Base-by-base conservation (phyloP, 202 grass and related monocot species). In the Carex sylvatica region DNA sequence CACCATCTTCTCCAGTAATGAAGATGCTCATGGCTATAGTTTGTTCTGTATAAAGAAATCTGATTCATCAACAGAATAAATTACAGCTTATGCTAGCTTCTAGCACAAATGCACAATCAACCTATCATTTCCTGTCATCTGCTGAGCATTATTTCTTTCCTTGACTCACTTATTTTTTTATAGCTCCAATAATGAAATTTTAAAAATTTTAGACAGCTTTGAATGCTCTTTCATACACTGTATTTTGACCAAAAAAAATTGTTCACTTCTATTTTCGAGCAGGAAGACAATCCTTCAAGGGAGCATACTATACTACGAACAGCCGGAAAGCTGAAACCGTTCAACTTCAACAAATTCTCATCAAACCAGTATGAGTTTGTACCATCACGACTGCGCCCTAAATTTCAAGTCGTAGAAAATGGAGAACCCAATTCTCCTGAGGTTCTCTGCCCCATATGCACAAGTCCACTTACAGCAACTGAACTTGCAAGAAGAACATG, bases 271-370 rank as follows among this genome's bases (percentile, higher is more conserved):
- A 11, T 52, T 65, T 79, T 77, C 19, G 6, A 38, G 16, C 86
- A 99, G 91, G 91, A 96, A 86, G 97, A 99, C 55, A 96, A 99
- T 42, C 91, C 88, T 78, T 92, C 93, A 72, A 85, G 97, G 69
- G 97, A 99, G 81, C 93, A 92, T 84, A 94, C 91, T 40, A 92
- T 99, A 84, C 83, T 99, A 76, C 92, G 97, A 91, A 97, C 97
- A 85, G 91, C 91, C 53, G 91, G 93, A 85, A 99, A 99, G 85
- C 91, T 99, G 66, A 97, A 89, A 47, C 97, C 93, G 31, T 94
- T 99, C 79, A 84, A 78, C 80, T 97, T 99, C 86, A 97, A 99
- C 68, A 94, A 96, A 87, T 97, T 97, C 51, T 85, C 88, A 52
- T 91, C 62, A 89, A 84, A 94, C 40, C 86, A 86, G n/a, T 97